These are phyloP conservation scores for Sarcodon sp. DNA, from an alignment of 768 basidiomycete genomes.

Conservation along the genomic window DNA sequence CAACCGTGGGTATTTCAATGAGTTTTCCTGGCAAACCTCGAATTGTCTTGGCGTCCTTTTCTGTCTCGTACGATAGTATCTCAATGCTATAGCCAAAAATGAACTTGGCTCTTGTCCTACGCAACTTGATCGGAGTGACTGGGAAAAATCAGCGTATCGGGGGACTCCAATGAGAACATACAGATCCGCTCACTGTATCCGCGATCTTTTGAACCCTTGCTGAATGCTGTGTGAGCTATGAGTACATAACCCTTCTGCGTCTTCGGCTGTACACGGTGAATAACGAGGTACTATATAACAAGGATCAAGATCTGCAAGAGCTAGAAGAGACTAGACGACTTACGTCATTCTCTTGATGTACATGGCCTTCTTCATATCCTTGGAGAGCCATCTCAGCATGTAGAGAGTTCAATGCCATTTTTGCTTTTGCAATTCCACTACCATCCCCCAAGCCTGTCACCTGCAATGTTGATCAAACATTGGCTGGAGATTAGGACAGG, in stretches of 20 bases:
- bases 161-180: not conserved
- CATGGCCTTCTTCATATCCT: constrained; percentile 84
- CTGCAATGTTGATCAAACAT: not conserved
- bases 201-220: constrained; percentile 67
- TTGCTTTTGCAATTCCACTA: constrained; percentile 26
- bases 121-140: constrained; percentile 82
- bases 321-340: constrained; percentile 17
- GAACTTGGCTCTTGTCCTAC: constrained; percentile 67
- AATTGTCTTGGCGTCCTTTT: constrained; percentile 37
- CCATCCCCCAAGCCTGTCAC: constrained; percentile 33
- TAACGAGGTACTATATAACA: constrained; percentile 66
- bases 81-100: constrained; percentile 69
- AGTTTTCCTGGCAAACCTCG: constrained; percentile 65
- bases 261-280: constrained; percentile 83
- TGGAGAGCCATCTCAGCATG: constrained; percentile 88
- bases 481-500: not conserved
- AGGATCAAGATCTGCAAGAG: not conserved
- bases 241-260: constrained; percentile 90
- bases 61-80: constrained; percentile 45
- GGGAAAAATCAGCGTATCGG: constrained; percentile 1
- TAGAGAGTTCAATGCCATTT: constrained; percentile 68
- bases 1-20: constrained; percentile 45
- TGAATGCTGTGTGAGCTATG: constrained; percentile 86
- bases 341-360: constrained; percentile 93
- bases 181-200: constrained; percentile 50